Percentiles rank a stretch among this genome's conserved stretches.
Conservation (phyloP, 345 rosid species). For the Citrus unshiu region DNA sequence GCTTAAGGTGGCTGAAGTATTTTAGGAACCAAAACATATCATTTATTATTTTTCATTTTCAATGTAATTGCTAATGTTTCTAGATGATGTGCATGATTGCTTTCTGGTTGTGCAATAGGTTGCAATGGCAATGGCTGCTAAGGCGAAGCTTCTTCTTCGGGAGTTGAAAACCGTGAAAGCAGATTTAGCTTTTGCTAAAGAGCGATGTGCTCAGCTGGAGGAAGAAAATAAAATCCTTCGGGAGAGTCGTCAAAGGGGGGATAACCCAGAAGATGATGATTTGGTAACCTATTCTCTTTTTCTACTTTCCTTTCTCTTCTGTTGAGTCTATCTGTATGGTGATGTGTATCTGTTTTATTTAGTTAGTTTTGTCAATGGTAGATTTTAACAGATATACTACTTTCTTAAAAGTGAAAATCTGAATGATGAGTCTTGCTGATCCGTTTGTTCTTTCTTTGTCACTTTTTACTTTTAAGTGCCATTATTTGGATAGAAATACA, state of each 20-base stretch:
- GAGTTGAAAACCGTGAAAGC: slow-evolving; percentile 94
- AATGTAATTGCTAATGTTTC: slow-evolving; percentile 2
- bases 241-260: slow-evolving; percentile 58
- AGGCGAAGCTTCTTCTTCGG: slow-evolving; percentile 93
- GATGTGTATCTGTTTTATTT: neutral
- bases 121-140: slow-evolving; percentile 99
- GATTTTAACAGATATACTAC: neutral
- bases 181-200: slow-evolving; percentile 87
- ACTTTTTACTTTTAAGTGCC: neutral
- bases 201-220: slow-evolving; percentile 89
- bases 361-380: neutral
- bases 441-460: neutral
- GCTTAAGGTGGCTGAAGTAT: neutral
- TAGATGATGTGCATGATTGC: slow-evolving; percentile 16
- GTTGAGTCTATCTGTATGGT: neutral
- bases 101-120: slow-evolving; percentile 48
- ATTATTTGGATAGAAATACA: neutral
- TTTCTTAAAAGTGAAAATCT: neutral
- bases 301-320: neutral
- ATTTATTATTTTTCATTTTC: neutral
- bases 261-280: slow-evolving; percentile 72
- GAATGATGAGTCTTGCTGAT: neutral
- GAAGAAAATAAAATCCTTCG: slow-evolving; percentile 75
- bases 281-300: slow-evolving; percentile 48
- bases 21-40: neutral